Conservation (phyloP, 495 filamentous ascomycete genomes). For the Glonium stellatum region DNA sequence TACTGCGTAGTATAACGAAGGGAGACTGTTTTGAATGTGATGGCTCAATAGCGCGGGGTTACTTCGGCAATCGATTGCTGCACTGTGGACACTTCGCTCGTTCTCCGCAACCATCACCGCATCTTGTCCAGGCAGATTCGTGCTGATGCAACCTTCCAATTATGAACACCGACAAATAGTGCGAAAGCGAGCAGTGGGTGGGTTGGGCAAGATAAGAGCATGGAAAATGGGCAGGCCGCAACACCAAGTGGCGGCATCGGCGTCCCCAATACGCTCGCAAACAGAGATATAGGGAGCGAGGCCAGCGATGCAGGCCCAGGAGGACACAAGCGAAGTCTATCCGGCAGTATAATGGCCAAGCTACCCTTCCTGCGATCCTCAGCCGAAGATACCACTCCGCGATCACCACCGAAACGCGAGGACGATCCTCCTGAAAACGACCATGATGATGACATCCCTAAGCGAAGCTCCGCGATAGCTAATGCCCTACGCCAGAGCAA, state of each 20-base stretch:
- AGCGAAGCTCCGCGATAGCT: conserved; percentile 47
- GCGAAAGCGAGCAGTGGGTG: conserved; percentile 6
- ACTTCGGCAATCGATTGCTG: background rate
- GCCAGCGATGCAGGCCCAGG: conserved; percentile 2
- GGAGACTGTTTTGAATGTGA: background rate
- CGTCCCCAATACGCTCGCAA: background rate
- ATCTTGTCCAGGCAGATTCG: background rate
- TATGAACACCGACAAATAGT: background rate
- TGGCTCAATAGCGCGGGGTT: background rate
- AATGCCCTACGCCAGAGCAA: conserved; percentile 47
- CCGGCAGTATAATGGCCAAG: conserved; percentile 55
- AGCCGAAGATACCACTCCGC: conserved; percentile 35
- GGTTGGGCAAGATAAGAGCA: conserved; percentile 18
- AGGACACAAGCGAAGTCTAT: conserved; percentile 57
- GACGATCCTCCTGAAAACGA: conserved; percentile 33
- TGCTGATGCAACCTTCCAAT: background rate
- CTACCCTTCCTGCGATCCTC: conserved; percentile 48
- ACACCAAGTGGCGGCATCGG: conserved; percentile 13
- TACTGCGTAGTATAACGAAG: background rate
- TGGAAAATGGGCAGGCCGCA: conserved; percentile 29
- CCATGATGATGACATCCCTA: conserved; percentile 35
- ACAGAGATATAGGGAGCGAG: background rate
- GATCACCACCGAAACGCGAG: conserved; percentile 39
- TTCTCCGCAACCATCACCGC: background rate
- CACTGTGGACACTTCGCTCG: background rate